Conservation (phyloP, 2,329 filamentous ascomycete species). For the Triangularia setosa region DNA sequence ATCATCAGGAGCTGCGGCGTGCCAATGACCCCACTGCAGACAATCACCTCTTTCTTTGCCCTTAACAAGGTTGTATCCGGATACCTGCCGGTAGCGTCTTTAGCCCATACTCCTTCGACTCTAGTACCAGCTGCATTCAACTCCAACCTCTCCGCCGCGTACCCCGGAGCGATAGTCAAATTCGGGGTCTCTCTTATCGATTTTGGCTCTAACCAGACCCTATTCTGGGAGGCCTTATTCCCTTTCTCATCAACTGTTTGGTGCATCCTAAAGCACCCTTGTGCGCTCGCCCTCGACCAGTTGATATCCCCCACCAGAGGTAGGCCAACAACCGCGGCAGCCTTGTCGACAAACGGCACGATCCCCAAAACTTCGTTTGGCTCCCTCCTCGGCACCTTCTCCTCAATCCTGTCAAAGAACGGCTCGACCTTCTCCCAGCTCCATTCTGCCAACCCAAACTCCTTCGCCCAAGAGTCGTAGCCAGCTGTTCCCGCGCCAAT, state of each 20-base stretch:
- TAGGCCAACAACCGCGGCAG: slow-evolving; percentile 28
- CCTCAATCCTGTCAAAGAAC: slow-evolving; percentile 32
- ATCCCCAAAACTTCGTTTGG: slow-evolving; percentile 6
- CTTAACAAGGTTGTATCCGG: slow-evolving; percentile 23
- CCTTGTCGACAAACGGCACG: slow-evolving; percentile 24
- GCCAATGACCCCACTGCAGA: slow-evolving; percentile 30
- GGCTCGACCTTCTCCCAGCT: slow-evolving; percentile 33
- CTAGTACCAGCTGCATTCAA: slow-evolving; percentile 18
- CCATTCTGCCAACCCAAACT: slow-evolving; percentile 33
- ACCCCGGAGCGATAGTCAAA: slow-evolving; percentile 32
- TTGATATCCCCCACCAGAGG: slow-evolving; percentile 28
- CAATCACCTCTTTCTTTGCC: slow-evolving; percentile 30
- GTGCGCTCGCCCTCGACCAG: slow-evolving; percentile 26
- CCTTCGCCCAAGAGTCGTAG: slow-evolving; percentile 31
- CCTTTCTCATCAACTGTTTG: slow-evolving; percentile 27
- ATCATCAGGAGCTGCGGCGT: slow-evolving; percentile 33
- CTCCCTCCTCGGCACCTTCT: slow-evolving; percentile 23
- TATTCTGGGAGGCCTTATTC: slow-evolving; percentile 26
- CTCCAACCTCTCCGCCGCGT: slow-evolving; percentile 29
- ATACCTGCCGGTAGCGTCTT: background rate
- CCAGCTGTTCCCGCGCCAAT: slow-evolving; percentile 42
- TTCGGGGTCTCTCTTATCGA: slow-evolving; percentile 21
- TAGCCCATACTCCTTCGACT: slow-evolving; percentile 28
- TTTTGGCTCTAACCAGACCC: slow-evolving; percentile 28
- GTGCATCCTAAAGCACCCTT: slow-evolving; percentile 31